Conservation (phyloP, 495 filamentous ascomycete genomes). For the Astrocystis sublimbata region DNA sequence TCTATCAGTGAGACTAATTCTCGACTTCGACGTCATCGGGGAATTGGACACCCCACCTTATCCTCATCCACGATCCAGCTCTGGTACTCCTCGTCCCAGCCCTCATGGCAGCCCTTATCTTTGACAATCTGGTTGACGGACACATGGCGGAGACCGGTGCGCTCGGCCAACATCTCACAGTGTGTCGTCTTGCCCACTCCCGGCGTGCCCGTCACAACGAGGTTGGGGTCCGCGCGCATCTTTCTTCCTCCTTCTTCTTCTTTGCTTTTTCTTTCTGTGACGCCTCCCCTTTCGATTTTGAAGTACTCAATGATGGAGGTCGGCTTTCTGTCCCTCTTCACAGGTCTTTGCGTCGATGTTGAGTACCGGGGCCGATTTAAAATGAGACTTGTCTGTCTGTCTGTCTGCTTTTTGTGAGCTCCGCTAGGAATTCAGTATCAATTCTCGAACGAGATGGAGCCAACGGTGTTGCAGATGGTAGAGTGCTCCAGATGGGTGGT, state of each 20-base stretch:
- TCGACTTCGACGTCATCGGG: background rate
- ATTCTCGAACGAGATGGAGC: background rate
- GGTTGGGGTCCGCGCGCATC: conserved; percentile 73
- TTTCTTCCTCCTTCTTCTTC: conserved; percentile 12
- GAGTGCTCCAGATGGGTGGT: background rate
- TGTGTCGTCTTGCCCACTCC: conserved; percentile 94
- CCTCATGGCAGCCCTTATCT: conserved; percentile 76
- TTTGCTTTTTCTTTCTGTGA: background rate
- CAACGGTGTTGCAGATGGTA: background rate
- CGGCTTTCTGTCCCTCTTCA: background rate
- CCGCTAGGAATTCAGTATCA: background rate
- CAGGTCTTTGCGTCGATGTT: background rate
- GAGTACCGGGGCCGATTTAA: background rate
- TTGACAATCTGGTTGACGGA: conserved; percentile 91
- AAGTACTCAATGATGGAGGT: background rate
- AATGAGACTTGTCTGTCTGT: background rate
- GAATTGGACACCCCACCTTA: conserved; percentile 59
- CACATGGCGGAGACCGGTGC: conserved; percentile 68
- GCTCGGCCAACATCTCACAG: conserved; percentile 72
- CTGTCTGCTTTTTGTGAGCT: background rate
- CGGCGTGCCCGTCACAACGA: conserved; percentile 93
- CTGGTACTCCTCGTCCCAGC: conserved; percentile 78
- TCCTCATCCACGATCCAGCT: conserved; percentile 97
- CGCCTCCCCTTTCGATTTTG: too few relatives aligned
- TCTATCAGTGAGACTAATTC: conserved; percentile 5